phyloP scores from a whole-genome alignment of 441 rosid genomes.

The Erodium moschatum region DNA sequence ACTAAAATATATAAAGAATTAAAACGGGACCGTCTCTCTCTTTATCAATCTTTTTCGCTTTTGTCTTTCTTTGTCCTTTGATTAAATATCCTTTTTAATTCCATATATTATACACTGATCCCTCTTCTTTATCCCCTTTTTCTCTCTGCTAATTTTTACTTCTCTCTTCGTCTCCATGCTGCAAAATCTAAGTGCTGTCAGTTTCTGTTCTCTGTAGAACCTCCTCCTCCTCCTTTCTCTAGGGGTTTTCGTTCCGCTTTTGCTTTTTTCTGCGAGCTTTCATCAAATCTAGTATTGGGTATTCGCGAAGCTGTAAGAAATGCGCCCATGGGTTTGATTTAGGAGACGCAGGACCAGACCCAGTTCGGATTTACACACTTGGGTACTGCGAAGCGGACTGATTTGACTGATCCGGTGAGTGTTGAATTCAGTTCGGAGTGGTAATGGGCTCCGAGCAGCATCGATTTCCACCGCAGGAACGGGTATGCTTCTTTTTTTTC shows the following conservation, averaged over 20 bases:
- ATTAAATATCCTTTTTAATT: slow-evolving; percentile 8
- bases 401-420: neutral
- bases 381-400: neutral
- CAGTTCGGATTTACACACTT: neutral
- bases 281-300: neutral
- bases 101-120: neutral
- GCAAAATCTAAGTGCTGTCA: slow-evolving; percentile 1
- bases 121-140: neutral
- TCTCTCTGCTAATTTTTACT: too few species aligned
- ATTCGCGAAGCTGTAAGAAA: neutral
- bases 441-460: slow-evolving; percentile 85
- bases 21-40: slow-evolving; percentile 6
- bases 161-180: neutral
- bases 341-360: slow-evolving; percentile 1
- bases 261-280: neutral
- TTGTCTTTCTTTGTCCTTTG: slow-evolving; percentile 29
- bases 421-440: neutral
- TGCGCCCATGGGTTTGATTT: neutral
- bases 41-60: slow-evolving; percentile 1
- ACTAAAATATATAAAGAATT: neutral
- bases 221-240: neutral
- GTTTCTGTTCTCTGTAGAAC: neutral
- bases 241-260: slow-evolving; percentile 1
- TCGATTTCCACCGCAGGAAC: slow-evolving; percentile 76
- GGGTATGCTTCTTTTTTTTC: slow-evolving; percentile 35